Percentiles rank a stretch among this genome's conserved stretches.
These are phyloP conservation scores for Arabidopsis lyrata DNA, from an alignment of 441 rosid species.

Conservation along the genomic window DNA sequence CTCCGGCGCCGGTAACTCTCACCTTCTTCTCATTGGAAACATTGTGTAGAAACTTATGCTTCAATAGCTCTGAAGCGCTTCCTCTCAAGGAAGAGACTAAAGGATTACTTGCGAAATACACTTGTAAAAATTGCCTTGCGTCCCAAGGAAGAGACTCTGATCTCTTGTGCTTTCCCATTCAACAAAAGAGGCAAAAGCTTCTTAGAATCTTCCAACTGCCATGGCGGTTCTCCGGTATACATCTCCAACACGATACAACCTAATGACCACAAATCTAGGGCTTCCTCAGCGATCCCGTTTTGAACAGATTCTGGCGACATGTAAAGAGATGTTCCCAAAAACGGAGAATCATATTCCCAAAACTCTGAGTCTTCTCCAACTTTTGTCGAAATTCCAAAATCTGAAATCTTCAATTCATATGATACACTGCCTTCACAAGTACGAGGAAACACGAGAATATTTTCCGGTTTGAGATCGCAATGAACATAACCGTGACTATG, in stretches of 20 bases:
- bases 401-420: conserved; percentile 34
- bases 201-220: neutral
- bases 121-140: conserved; percentile 30
- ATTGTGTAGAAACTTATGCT: neutral
- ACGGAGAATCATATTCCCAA: conserved; percentile 27
- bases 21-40: conserved; percentile 23
- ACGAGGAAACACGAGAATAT: conserved; percentile 35
- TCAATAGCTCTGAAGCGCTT: conserved; percentile 25
- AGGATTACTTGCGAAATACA: conserved; percentile 28
- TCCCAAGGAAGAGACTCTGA: conserved; percentile 29
- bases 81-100: conserved; percentile 29
- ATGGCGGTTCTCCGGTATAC: conserved; percentile 19
- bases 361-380: conserved; percentile 2
- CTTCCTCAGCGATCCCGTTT: conserved; percentile 10
- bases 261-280: conserved; percentile 42
- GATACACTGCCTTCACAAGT: neutral
- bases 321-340: conserved; percentile 28
- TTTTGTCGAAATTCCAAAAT: conserved; percentile 38
- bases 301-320: conserved; percentile 40
- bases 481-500: conserved; percentile 36
- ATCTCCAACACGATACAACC: conserved; percentile 40
- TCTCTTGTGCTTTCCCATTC: conserved; percentile 18
- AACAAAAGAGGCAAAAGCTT: conserved; percentile 7
- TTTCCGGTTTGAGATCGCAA: conserved; percentile 42
- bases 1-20: conserved; percentile 38